Evolutionary conservation across 768 basidiomycete genomes (phyloP).

Genomic region (Kwoniella sp.): DNA sequence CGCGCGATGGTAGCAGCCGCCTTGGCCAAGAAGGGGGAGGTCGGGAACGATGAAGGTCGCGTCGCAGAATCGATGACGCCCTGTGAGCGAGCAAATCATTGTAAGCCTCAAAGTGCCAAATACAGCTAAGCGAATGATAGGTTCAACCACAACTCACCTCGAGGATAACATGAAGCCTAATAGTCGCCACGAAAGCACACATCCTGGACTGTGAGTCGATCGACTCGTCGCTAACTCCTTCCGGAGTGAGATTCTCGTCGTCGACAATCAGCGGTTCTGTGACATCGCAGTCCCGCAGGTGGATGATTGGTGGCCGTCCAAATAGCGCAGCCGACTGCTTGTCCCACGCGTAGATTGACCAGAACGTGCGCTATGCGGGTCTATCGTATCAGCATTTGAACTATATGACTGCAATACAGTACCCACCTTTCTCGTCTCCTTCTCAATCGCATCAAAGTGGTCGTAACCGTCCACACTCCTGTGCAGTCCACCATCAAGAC

Average conservation of each 20-base stretch:
- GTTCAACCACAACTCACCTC: slow-evolving; percentile 54
- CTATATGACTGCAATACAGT: not conserved
- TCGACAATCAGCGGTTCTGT: slow-evolving; percentile 77
- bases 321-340: slow-evolving; percentile 74
- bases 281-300: slow-evolving; percentile 86
- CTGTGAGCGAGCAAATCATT: slow-evolving; percentile 8
- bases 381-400: not conserved
- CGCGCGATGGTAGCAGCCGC: slow-evolving; percentile 68
- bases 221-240: slow-evolving; percentile 61
- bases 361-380: slow-evolving; percentile 66
- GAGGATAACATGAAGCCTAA: slow-evolving; percentile 79
- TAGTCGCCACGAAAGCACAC: slow-evolving; percentile 69
- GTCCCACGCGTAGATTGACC: slow-evolving; percentile 96
- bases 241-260: slow-evolving; percentile 80
- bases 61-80: slow-evolving; percentile 68
- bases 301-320: slow-evolving; percentile 79
- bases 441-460: slow-evolving; percentile 77
- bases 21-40: slow-evolving; percentile 70
- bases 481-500: slow-evolving; percentile 82
- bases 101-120: not conserved
- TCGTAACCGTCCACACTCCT: slow-evolving; percentile 72
- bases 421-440: slow-evolving; percentile 71
- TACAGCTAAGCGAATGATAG: not conserved
- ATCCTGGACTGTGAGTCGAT: slow-evolving; percentile 69
- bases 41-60: slow-evolving; percentile 63